A percentile compares a stretch with the other conserved stretches of the same genome.
These are phyloP conservation scores for Raddia distichophylla DNA, from an alignment of 176 grass and related monocot genomes.

Conservation along the genomic window DNA sequence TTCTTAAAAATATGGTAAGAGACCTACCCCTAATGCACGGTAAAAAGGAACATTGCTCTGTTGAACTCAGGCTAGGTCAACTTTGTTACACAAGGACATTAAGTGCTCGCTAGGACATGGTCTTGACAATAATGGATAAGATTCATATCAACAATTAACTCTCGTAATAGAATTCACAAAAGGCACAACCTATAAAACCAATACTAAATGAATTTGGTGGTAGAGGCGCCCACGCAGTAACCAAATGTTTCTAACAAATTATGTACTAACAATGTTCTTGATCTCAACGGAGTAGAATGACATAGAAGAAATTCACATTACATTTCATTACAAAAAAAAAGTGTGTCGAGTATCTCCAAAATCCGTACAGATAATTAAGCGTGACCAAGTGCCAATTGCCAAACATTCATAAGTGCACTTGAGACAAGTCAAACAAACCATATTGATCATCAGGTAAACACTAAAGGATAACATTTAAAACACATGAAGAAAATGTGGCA, in stretches of 20 bases:
- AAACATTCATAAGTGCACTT: constrained; percentile 21
- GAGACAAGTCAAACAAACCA: constrained; percentile 22
- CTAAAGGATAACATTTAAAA: constrained; percentile 9
- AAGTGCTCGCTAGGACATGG: not conserved
- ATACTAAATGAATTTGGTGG: constrained; percentile 3
- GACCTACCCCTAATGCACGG: not conserved
- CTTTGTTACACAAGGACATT: not conserved
- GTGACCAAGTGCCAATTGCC: constrained; percentile 10
- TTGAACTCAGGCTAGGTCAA: not conserved
- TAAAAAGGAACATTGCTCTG: constrained; percentile 2
- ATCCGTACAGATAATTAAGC: constrained; percentile 21
- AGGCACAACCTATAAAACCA: constrained; percentile 24
- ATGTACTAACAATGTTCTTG: constrained; percentile 7
- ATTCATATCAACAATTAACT: constrained; percentile 9
- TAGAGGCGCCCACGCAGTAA: not conserved
- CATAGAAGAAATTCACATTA: not conserved
- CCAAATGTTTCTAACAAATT: constrained; percentile 14
- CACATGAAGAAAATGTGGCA: not conserved
- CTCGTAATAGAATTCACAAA: not conserved
- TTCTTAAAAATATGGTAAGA: not conserved
- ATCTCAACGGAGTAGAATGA: not conserved
- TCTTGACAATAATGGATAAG: not conserved
- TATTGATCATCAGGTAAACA: constrained; percentile 12
- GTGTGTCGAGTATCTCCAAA: not conserved
- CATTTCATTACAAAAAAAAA: constrained; percentile 4